phyloP scores from a whole-genome alignment of 805 yeast genomes.

The Lipomyces kockii region DNA sequence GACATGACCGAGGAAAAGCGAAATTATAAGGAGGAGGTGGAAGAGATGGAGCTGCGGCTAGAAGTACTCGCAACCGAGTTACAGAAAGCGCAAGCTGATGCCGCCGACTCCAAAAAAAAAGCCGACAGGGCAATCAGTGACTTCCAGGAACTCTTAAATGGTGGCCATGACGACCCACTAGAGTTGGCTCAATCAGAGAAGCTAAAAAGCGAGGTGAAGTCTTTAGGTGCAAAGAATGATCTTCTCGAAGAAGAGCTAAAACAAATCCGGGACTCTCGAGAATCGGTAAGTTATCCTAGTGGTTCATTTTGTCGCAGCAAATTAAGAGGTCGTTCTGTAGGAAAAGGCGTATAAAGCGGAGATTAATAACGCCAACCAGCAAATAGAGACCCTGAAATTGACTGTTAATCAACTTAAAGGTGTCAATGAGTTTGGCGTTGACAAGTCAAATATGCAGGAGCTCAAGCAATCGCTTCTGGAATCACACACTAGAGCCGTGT shows the following conservation, averaged over 20 bases:
- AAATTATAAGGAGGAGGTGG: neutral
- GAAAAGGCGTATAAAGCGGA: neutral
- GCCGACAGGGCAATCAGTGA: conserved; percentile 2
- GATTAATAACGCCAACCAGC: conserved; percentile 7
- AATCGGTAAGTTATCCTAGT: neutral
- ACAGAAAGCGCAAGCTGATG: neutral
- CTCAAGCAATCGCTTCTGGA: neutral
- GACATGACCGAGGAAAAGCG: neutral
- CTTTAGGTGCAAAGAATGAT: conserved; percentile 5
- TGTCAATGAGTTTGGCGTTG: neutral
- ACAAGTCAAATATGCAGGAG: neutral
- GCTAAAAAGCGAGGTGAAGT: conserved; percentile 4
- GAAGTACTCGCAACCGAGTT: neutral
- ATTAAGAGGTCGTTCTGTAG: neutral
- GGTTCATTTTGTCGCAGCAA: neutral
- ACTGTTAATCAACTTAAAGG: neutral
- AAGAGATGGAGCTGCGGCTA: neutral
- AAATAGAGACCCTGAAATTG: conserved; percentile 8
- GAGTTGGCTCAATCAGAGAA: neutral
- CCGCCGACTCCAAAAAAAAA: neutral
- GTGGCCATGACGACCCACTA: neutral
- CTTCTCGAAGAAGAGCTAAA: conserved; percentile 13
- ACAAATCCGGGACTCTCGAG: neutral
- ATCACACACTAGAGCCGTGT: conserved; percentile 1
- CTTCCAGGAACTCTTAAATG: neutral